Base-by-base conservation (phyloP, 2,329 filamentous ascomycete genomes). In the Hirsutella minnesotensis region DNA sequence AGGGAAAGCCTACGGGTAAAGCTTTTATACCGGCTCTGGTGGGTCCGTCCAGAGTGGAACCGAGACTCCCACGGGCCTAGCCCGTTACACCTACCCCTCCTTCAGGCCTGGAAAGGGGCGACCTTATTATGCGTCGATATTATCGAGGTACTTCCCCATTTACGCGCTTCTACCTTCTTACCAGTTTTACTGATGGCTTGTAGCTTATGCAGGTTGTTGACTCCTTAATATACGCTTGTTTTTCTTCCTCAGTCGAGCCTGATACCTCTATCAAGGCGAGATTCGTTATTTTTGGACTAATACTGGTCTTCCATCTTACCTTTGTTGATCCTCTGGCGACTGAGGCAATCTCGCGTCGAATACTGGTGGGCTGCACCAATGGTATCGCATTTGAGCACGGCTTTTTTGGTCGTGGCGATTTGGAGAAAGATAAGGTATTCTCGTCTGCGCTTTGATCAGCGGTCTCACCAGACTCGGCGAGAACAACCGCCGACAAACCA, bases 31-130 rank as follows among this genome's bases (percentile, higher is more conserved):
- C n/a, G n/a, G n/a, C n/a, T n/a, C n/a, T n/a, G n/a, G n/a, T n/a
- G n/a, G n/a, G n/a, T n/a, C n/a, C n/a, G n/a, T n/a, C n/a, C n/a
- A n/a, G n/a, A n/a, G n/a, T n/a, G n/a, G n/a, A n/a, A n/a, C n/a
- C n/a, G n/a, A n/a, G n/a, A n/a, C n/a, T n/a, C n/a, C n/a, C n/a
- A n/a, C n/a, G n/a, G n/a, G n/a, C n/a, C n/a, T n/a, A n/a, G n/a
- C n/a, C n/a, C n/a, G n/a, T n/a, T n/a, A n/a, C n/a, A n/a, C 29
- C n/a, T 21, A 19, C 31, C 38, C 29, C 15, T 40, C 27, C 24
- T 40, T 40, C 9, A 33, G 38, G 29, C 10, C 31, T 40, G 16
- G 38, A 40, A 40, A 40, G 38, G 38, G 31, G 38, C 19, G 5
- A 40, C 18, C 21, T 12, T 33, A 18, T 31, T 33, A 33, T 40